Evolutionary conservation across 192 early-diverging fungal genomes (phyloP).

Genomic region (Chytriomyces confervae): DNA sequence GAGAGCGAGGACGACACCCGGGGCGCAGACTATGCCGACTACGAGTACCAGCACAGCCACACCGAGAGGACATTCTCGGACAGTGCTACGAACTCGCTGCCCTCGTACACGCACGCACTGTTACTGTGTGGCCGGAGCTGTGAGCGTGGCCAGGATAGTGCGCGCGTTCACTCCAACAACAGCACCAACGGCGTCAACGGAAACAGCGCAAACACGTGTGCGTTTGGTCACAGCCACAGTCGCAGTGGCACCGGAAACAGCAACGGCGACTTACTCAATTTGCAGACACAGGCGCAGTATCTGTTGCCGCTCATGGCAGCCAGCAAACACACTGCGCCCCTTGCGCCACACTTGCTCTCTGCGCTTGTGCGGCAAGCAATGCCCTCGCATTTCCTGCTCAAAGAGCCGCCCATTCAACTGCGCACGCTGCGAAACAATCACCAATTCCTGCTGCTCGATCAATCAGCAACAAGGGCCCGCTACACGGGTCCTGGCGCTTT

Average conservation of each 20-base stretch:
- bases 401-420: not conserved
- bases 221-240: too few species aligned
- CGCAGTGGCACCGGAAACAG: too few species aligned
- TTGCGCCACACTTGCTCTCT: too few species aligned
- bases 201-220: too few species aligned
- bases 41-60: not conserved
- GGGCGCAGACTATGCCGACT: not conserved
- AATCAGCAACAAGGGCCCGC: not conserved
- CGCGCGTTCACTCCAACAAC: not conserved
- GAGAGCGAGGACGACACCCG: not conserved
- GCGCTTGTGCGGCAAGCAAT: too few species aligned
- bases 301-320: too few species aligned
- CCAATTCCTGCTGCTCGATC: not conserved
- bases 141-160: not conserved
- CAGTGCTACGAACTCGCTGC: not conserved
- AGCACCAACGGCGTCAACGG: not conserved
- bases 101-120: not conserved
- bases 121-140: not conserved
- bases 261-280: too few species aligned
- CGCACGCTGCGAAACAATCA: slow-evolving; percentile 8
- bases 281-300: too few species aligned
- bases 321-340: too few species aligned
- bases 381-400: slow-evolving; percentile 1
- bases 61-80: not conserved
- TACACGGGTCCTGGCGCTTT: slow-evolving; percentile 50